Evolutionary conservation across 2,329 filamentous ascomycete genomes (phyloP).

Genomic region (Lecanosticta acicola): DNA sequence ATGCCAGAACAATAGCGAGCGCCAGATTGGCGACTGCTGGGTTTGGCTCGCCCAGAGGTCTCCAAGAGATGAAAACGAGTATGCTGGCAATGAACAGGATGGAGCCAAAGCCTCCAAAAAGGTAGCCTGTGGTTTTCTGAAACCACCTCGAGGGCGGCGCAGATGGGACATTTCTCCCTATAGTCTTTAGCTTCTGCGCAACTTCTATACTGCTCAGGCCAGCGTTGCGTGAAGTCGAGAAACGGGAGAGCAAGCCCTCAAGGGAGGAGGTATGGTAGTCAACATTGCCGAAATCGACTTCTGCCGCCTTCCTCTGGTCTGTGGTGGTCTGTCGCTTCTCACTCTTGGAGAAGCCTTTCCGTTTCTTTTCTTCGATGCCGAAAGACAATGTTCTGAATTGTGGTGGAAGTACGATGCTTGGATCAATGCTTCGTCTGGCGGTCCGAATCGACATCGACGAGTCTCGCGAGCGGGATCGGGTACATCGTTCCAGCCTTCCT

Average conservation of each 20-base stretch:
- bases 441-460: slow-evolving; percentile 34
- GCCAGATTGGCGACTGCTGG: slow-evolving; percentile 65
- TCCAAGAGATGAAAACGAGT: slow-evolving; percentile 72
- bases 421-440: slow-evolving; percentile 37
- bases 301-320: slow-evolving; percentile 31
- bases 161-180: slow-evolving; percentile 63
- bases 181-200: slow-evolving; percentile 50
- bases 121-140: slow-evolving; percentile 59
- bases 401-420: slow-evolving; percentile 40
- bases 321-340: slow-evolving; percentile 4
- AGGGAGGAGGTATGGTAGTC: slow-evolving; percentile 62
- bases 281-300: slow-evolving; percentile 41
- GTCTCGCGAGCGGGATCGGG: slow-evolving; percentile 24
- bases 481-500: slow-evolving; percentile 5
- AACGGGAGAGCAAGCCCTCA: slow-evolving; percentile 55
- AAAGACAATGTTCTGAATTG: slow-evolving; percentile 43
- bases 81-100: slow-evolving; percentile 64
- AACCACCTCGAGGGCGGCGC: slow-evolving; percentile 58
- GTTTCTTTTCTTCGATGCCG: slow-evolving; percentile 36
- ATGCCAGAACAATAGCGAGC: slow-evolving; percentile 64
- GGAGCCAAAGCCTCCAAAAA: slow-evolving; percentile 71
- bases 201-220: slow-evolving; percentile 59
- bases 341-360: slow-evolving; percentile 24
- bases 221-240: slow-evolving; percentile 50
- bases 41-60: slow-evolving; percentile 49